These are phyloP conservation scores for Penicillium sp. DNA, from an alignment of 2,329 filamentous ascomycete species.

Conservation along the genomic window DNA sequence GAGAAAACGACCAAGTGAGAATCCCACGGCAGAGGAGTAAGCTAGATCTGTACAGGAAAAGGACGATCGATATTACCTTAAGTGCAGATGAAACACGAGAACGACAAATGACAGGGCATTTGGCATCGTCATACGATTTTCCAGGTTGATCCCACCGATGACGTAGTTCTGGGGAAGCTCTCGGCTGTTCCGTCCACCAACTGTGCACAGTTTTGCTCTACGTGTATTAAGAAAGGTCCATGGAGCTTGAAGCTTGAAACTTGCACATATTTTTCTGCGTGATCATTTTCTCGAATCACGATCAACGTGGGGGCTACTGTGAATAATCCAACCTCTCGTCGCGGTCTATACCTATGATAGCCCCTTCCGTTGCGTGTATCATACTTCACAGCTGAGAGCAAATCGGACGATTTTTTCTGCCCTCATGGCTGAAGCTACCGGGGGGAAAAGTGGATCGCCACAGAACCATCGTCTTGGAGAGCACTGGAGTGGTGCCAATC, in stretches of 20 bases:
- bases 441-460: constrained; percentile 10
- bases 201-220: neutral
- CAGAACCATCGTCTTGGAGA: constrained; percentile 54
- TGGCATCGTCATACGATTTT: constrained; percentile 23
- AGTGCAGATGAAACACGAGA: constrained; percentile 1
- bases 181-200: constrained; percentile 1
- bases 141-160: constrained; percentile 20
- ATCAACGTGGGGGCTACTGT: constrained; percentile 2
- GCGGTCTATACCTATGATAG: neutral
- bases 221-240: neutral
- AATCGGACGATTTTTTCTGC: neutral
- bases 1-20: neutral
- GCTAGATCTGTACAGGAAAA: neutral
- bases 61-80: neutral
- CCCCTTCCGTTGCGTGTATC: neutral
- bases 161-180: constrained; percentile 23
- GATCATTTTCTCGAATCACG: neutral
- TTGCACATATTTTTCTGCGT: neutral
- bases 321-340: neutral
- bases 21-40: no score
- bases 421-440: neutral
- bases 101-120: constrained; percentile 1
- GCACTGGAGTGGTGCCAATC: constrained; percentile 80
- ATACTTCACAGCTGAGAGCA: neutral
- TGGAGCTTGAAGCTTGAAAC: neutral